Conservation (phyloP, 1,284 basidiomycete genomes). For the Ganoderma multipileum region DNA sequence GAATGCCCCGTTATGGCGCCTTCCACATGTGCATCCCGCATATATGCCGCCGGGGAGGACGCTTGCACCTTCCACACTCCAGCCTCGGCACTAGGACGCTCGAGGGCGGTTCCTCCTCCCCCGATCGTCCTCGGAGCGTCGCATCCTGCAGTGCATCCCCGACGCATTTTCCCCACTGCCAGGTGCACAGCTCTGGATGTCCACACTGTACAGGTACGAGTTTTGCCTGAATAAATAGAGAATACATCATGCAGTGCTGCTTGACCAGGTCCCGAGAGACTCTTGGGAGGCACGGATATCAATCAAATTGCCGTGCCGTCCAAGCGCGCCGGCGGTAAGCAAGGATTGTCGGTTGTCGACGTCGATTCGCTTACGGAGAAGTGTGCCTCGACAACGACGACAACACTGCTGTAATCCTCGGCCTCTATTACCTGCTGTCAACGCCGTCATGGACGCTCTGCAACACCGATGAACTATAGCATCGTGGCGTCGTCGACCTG, state of each 20-base stretch:
- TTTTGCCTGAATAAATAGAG: neutral
- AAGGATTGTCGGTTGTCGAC: conserved; percentile 2
- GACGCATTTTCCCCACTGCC: neutral
- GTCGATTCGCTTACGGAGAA: neutral
- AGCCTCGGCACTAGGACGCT: neutral
- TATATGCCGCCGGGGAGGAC: neutral
- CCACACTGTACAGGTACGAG: neutral
- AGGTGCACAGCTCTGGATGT: neutral
- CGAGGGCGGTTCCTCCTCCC: conserved; percentile 1
- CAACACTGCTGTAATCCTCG: neutral
- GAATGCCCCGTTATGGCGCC: neutral
- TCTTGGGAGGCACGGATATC: conserved; percentile 17
- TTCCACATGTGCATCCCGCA: neutral
- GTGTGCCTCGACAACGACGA: neutral
- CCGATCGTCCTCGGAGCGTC: conserved; percentile 2
- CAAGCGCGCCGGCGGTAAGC: conserved; percentile 3
- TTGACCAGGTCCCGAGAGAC: neutral
- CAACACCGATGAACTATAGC: neutral
- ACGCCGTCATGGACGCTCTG: neutral
- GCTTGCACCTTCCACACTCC: neutral
- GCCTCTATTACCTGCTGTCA: neutral
- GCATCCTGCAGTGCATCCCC: neutral
- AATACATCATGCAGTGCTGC: neutral
- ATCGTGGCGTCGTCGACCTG: neutral
- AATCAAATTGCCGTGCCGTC: conserved; percentile 17